A percentile compares a stretch with the other conserved stretches of the same genome.
Evolutionary conservation across 805 yeast genomes (phyloP).

Genomic region (Hanseniaspora vineae): DNA sequence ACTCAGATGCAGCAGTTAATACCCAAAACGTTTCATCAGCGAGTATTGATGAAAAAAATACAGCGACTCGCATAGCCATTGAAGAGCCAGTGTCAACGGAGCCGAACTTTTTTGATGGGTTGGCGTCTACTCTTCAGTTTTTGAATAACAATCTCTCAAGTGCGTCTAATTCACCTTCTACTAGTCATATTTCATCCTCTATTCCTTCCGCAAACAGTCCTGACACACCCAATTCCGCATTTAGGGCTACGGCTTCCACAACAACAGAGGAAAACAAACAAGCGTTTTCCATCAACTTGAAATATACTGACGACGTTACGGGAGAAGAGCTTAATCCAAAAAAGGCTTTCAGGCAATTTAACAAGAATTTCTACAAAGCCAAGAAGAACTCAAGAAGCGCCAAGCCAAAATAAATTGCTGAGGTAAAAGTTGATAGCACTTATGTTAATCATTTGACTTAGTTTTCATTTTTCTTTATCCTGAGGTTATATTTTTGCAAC

Average conservation of each 20-base stretch:
- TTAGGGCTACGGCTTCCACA: too few species aligned
- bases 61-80: neutral
- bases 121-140: neutral
- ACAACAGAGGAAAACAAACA: neutral
- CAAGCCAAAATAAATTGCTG: neutral
- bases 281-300: neutral
- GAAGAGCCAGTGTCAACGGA: neutral
- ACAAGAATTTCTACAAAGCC: constrained; percentile 68
- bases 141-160: neutral
- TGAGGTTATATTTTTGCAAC: neutral
- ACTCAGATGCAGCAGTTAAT: too few species aligned
- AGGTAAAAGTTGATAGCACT: neutral
- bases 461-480: neutral
- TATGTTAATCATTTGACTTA: too few species aligned
- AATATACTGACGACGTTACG: neutral
- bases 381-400: constrained; percentile 17
- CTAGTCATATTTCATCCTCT: too few species aligned
- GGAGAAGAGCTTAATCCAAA: constrained; percentile 25
- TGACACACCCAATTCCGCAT: too few species aligned
- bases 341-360: constrained; percentile 64
- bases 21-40: too few species aligned
- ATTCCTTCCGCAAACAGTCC: too few species aligned
- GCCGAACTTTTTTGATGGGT: neutral
- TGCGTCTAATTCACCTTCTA: too few species aligned
- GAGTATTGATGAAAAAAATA: too few species aligned